These are phyloP conservation scores for Herpetomonas samuelpessoai DNA, from an alignment of 208 protist genomes.

Conservation along the genomic window DNA sequence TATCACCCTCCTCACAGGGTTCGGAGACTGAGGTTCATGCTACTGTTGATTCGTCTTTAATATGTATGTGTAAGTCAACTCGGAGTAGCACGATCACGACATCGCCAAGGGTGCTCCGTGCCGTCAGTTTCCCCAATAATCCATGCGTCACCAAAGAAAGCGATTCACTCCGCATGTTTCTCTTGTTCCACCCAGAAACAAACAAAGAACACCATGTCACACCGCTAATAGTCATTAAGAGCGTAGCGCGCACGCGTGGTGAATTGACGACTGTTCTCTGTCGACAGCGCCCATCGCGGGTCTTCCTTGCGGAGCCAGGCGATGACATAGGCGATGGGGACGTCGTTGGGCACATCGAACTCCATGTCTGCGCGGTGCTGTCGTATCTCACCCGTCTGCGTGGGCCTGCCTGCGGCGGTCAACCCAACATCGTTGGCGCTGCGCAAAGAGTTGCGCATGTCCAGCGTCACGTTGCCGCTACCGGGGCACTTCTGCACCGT, in stretches of 20 bases:
- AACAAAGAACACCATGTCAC: too few species aligned
- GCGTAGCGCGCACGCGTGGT: slow-evolving; percentile 77
- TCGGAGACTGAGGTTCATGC: too few species aligned
- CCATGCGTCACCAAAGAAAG: too few species aligned
- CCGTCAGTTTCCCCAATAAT: too few species aligned
- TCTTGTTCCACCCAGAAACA: too few species aligned
- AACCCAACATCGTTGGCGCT: slow-evolving; percentile 87
- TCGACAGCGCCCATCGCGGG: slow-evolving; percentile 88
- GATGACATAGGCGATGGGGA: slow-evolving; percentile 90
- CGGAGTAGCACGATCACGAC: too few species aligned
- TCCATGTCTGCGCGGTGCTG: slow-evolving; percentile 83
- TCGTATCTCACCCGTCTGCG: slow-evolving; percentile 80
- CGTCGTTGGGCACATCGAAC: slow-evolving; percentile 84
- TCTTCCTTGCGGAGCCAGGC: slow-evolving; percentile 92
- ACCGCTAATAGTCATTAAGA: slow-evolving; percentile 78
- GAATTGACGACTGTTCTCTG: slow-evolving; percentile 89
- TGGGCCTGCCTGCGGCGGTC: slow-evolving; percentile 56
- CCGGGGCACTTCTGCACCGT: slow-evolving; percentile 84
- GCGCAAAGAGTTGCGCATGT: slow-evolving; percentile 76
- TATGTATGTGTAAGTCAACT: too few species aligned
- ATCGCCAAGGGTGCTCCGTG: too few species aligned
- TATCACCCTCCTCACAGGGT: too few species aligned
- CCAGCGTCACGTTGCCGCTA: slow-evolving; percentile 84
- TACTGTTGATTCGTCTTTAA: too few species aligned
- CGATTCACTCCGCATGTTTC: too few species aligned